Evolutionary conservation across 495 filamentous ascomycete genomes (phyloP).

Genomic region (Talaromyces wortmannii): DNA sequence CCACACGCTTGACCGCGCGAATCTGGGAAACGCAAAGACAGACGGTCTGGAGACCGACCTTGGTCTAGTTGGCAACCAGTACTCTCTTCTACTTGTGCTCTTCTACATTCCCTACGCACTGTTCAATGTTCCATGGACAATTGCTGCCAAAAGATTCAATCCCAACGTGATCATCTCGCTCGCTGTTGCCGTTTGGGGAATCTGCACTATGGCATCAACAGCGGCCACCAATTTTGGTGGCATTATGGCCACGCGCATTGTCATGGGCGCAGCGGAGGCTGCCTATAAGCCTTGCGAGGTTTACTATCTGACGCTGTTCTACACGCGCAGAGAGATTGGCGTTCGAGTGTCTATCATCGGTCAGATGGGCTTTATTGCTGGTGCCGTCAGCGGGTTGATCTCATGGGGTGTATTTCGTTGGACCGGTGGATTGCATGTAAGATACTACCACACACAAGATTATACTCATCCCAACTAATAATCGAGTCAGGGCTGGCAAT

Average conservation of each 20-base stretch:
- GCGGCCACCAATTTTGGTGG: slow-evolving; percentile 45
- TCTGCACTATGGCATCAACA: slow-evolving; percentile 35
- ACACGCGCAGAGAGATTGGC: slow-evolving; percentile 48
- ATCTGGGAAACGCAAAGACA: slow-evolving; percentile 57
- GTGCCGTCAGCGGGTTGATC: slow-evolving; percentile 45
- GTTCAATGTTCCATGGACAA: slow-evolving; percentile 46
- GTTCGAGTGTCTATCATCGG: slow-evolving; percentile 47
- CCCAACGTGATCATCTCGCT: slow-evolving; percentile 44
- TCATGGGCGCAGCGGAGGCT: slow-evolving; percentile 6
- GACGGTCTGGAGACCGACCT: slow-evolving; percentile 38
- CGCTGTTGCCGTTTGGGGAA: slow-evolving; percentile 47
- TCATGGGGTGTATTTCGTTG: slow-evolving; percentile 21
- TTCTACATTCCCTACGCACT: slow-evolving; percentile 65
- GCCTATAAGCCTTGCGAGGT: slow-evolving; percentile 22
- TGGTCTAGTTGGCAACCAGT: slow-evolving; percentile 46
- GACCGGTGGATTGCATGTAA: neutral
- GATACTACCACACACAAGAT: neutral
- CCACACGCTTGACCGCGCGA: slow-evolving; percentile 48
- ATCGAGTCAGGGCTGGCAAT: slow-evolving; percentile 42
- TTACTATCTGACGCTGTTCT: slow-evolving; percentile 47
- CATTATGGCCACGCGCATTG: slow-evolving; percentile 33
- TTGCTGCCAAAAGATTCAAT: slow-evolving; percentile 52
- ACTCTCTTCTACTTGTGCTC: slow-evolving; percentile 54
- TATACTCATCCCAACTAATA: neutral
- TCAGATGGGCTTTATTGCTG: slow-evolving; percentile 50